Conservation (phyloP, 768 basidiomycete genomes). For the Dendrothele bispora region DNA sequence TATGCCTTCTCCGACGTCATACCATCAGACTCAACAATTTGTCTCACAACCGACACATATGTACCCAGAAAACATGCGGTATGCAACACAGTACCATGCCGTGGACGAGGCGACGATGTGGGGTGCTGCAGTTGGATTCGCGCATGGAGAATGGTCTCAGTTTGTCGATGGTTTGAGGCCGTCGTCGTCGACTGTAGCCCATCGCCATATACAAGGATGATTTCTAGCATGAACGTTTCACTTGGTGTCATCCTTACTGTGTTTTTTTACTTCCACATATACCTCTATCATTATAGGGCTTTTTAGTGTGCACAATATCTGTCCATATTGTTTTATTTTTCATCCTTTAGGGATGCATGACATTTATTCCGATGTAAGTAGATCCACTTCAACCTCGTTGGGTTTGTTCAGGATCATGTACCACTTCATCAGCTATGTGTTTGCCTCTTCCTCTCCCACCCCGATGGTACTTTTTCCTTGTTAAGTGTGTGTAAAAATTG, state of each 20-base stretch:
- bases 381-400: no score
- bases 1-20: conserved; percentile 20
- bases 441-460: no score
- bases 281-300: conserved; percentile 14
- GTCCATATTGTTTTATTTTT: conserved; percentile 13
- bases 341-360: conserved; percentile 14
- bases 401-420: no score
- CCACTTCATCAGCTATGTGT: no score
- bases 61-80: conserved; percentile 40
- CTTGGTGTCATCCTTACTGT: no score
- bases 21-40: conserved; percentile 20
- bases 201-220: conserved; percentile 7
- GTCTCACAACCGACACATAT: conserved; percentile 24
- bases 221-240: no score
- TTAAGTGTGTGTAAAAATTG: no score
- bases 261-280: no score
- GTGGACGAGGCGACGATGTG: conserved; percentile 69
- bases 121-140: conserved; percentile 75
- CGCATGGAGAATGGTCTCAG: conserved; percentile 71
- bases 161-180: conserved; percentile 68
- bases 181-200: conserved; percentile 1
- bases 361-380: no score
- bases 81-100: conserved; percentile 47
- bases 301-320: conserved; percentile 11
- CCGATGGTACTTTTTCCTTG: no score